Conservation (phyloP, 768 basidiomycete genomes). For the Termitomyces sp. region DNA sequence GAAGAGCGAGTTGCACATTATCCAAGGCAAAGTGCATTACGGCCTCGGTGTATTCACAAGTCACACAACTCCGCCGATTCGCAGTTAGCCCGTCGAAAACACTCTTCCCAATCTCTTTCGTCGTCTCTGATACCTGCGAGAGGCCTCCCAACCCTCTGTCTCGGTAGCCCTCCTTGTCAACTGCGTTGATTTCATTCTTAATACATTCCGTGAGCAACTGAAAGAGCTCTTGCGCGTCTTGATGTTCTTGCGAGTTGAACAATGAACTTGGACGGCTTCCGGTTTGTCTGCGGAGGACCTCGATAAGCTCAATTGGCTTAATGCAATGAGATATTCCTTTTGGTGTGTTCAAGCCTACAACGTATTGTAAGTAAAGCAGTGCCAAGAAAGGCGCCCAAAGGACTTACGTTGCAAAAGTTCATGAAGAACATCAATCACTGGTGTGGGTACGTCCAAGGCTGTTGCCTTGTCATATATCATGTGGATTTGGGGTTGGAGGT, state of each 20-base stretch:
- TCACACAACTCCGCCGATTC: slow-evolving; percentile 79
- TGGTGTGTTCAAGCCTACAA: slow-evolving; percentile 60
- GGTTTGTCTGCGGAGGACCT: slow-evolving; percentile 54
- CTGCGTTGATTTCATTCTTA: slow-evolving; percentile 73
- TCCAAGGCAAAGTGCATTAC: slow-evolving; percentile 91
- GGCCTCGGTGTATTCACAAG: slow-evolving; percentile 91
- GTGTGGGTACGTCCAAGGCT: slow-evolving; percentile 74
- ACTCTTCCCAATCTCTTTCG: slow-evolving; percentile 46
- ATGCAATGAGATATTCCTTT: slow-evolving; percentile 51
- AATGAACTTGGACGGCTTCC: slow-evolving; percentile 53
- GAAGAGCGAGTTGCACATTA: slow-evolving; percentile 76
- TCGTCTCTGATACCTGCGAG: slow-evolving; percentile 11
- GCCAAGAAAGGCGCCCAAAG: neutral
- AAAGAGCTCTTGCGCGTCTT: slow-evolving; percentile 98
- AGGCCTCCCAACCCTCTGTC: slow-evolving; percentile 70
- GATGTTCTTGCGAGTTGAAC: slow-evolving; percentile 88
- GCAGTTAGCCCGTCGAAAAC: slow-evolving; percentile 91
- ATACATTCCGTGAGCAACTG: slow-evolving; percentile 87
- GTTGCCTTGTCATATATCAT: slow-evolving; percentile 73
- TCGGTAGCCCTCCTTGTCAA: slow-evolving; percentile 64
- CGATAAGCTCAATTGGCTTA: slow-evolving; percentile 68
- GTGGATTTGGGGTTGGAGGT: slow-evolving; percentile 77
- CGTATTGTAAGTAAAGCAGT: neutral
- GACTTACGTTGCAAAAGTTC: slow-evolving; percentile 61
- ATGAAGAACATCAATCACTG: slow-evolving; percentile 77